phyloP scores from a whole-genome alignment of 352 stramenopile genomes.

The Pythium pyrilobum region DNA sequence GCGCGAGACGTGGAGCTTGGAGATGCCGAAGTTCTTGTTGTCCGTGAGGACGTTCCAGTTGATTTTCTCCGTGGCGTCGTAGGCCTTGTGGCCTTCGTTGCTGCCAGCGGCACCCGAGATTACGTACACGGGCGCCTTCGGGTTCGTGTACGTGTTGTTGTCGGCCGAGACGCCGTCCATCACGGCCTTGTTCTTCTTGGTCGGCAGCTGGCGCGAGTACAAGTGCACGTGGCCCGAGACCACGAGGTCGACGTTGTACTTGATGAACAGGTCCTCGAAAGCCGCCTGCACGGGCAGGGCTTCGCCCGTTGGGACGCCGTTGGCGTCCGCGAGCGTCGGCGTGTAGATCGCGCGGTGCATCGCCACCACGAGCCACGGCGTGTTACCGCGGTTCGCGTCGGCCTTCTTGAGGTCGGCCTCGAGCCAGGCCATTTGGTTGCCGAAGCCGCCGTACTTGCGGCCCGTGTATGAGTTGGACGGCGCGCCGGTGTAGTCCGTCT shows the following conservation, averaged over 20 bases:
- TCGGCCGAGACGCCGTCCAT: constrained; percentile 42
- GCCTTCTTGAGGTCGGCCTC: constrained; percentile 44
- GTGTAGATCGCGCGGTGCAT: constrained; percentile 63
- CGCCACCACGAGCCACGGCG: constrained; percentile 48
- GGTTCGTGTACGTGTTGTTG: constrained; percentile 49
- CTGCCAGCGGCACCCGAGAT: constrained; percentile 58
- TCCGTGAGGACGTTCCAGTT: constrained; percentile 41
- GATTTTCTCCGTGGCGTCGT: constrained; percentile 11
- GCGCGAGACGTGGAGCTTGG: constrained; percentile 20
- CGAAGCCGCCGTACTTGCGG: constrained; percentile 37
- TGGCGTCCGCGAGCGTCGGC: not conserved
- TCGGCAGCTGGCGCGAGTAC: constrained; percentile 74
- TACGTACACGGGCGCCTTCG: constrained; percentile 59
- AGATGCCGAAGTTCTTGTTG: constrained; percentile 46
- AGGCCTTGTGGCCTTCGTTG: constrained; percentile 33
- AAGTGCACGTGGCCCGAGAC: constrained; percentile 81
- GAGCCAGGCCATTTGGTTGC: constrained; percentile 47
- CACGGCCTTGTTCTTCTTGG: constrained; percentile 37
- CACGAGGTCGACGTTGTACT: constrained; percentile 85
- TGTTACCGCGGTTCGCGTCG: constrained; percentile 31
- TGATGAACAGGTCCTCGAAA: constrained; percentile 81
- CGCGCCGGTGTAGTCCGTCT: constrained; percentile 42
- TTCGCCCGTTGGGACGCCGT: constrained; percentile 14
- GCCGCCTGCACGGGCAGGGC: constrained; percentile 27
- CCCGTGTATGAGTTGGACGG: constrained; percentile 37